Percentiles rank a stretch among this genome's conserved stretches.
phyloP scores from a whole-genome alignment of 1,139 yeast species.

The Protomyces inundatus region DNA sequence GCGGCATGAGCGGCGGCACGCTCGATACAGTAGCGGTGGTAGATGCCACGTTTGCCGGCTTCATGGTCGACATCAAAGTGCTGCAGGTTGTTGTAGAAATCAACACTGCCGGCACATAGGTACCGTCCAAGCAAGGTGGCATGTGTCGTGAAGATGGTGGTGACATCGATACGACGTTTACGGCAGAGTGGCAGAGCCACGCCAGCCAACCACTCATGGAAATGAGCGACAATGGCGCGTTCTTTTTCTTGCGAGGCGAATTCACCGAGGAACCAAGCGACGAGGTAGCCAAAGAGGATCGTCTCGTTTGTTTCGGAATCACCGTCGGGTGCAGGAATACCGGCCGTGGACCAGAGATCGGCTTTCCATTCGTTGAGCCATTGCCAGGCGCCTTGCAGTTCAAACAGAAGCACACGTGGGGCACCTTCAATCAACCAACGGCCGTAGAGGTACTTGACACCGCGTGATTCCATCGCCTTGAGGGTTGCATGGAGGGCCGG shows the following conservation, averaged over 20 bases:
- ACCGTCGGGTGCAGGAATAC: slow-evolving; percentile 87
- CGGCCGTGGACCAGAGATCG: slow-evolving; percentile 85
- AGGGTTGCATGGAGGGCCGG: slow-evolving; percentile 60
- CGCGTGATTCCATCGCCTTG: slow-evolving; percentile 71
- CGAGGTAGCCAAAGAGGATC: slow-evolving; percentile 82
- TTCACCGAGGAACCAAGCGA: slow-evolving; percentile 97
- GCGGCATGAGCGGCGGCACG: slow-evolving; percentile 94
- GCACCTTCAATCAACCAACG: slow-evolving; percentile 92
- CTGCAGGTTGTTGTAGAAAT: slow-evolving; percentile 86
- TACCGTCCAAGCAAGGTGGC: slow-evolving; percentile 94
- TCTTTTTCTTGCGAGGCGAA: slow-evolving; percentile 73
- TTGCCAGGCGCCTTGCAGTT: slow-evolving; percentile 65
- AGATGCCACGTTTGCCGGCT: slow-evolving; percentile 95
- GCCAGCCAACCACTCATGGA: slow-evolving; percentile 98
- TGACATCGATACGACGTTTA: slow-evolving; percentile 84
- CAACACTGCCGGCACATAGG: slow-evolving; percentile 92
- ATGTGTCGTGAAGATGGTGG: slow-evolving; percentile 95
- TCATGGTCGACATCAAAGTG: slow-evolving; percentile 94
- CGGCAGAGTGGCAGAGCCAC: slow-evolving; percentile 90
- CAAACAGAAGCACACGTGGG: slow-evolving; percentile 84
- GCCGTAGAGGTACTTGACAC: slow-evolving; percentile 79
- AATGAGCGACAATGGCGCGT: slow-evolving; percentile 87
- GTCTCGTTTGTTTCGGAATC: slow-evolving; percentile 90
- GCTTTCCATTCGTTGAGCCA: slow-evolving; percentile 87
- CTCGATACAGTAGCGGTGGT: slow-evolving; percentile 94